Base-by-base conservation (phyloP, 305 asterid genomes). In the Rubia tinctorum region DNA sequence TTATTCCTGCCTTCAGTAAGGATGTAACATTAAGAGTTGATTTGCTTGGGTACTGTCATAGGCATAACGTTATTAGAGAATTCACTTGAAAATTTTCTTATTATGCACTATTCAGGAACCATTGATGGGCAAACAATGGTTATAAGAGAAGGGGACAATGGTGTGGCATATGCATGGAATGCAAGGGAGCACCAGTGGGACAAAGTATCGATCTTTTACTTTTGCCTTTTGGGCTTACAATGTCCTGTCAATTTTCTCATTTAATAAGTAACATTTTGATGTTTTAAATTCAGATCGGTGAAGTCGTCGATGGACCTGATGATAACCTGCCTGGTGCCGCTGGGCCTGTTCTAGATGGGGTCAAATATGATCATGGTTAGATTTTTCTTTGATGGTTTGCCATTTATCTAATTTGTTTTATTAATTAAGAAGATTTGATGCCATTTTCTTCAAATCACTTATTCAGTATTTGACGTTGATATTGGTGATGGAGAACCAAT, bases 401-500 rank as follows among this genome's bases (percentile, higher is more conserved):
- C 66, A 79, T 83, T 76, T 71, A 72, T 22, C 69, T 66, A 49
- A 58, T 79, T 47, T 78, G 42, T 70, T 65, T 37, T 39, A 20
- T 9, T 59, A 59, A 11, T 59, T 59, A 9, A 18, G 4, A 20
- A 23, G 0, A 0, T 58, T 77, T 42, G 79, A 17, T 84, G 74
- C 78, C 82, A 47, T 70, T 60, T 69, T 78, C 0, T 66, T 78
- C 10, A 78, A 64, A 40, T 76, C 67, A 39, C 82, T 71, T 58
- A 71, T 77, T 73, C 90, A 95, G 99, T 95, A 61, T 95, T 95
- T 73, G 99, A 95, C 83, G 99, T 92, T 66, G 99, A 95, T 82
- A 92, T 95, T 85, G 98, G 96, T 80, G 99, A 95, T 83, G 99
- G 99, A 78, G 97, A 88, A 78, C 98, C 98, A 74, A 73, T 86